phyloP scores from a whole-genome alignment of 2,329 filamentous ascomycete species.

The Ascomycota sp. region DNA sequence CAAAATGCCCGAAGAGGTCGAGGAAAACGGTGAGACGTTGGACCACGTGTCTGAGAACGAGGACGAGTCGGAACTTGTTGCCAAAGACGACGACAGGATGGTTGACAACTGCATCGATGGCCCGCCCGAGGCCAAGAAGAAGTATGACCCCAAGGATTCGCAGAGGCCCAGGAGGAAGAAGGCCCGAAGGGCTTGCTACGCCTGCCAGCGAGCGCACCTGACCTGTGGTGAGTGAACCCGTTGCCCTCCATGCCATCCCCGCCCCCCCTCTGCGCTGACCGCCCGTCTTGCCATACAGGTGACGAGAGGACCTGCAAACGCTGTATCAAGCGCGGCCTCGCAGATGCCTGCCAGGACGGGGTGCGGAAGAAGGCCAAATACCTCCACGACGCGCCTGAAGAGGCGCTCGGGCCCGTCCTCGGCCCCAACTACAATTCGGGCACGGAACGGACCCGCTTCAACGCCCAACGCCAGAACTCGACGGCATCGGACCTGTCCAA shows the following conservation, averaged over 20 bases:
- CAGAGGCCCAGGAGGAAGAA: constrained; percentile 83
- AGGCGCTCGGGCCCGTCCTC: constrained; percentile 72
- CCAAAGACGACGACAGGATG: constrained; percentile 32
- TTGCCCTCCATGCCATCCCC: neutral
- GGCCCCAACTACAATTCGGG: constrained; percentile 47
- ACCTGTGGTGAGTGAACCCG: constrained; percentile 71
- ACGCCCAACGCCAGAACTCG: constrained; percentile 26
- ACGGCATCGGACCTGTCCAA: constrained; percentile 22
- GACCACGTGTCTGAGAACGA: constrained; percentile 39
- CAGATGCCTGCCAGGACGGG: constrained; percentile 83
- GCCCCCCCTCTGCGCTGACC: constrained; percentile 7
- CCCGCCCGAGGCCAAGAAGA: constrained; percentile 38
- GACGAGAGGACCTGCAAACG: constrained; percentile 87
- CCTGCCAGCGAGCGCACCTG: constrained; percentile 89
- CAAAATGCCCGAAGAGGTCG: constrained; percentile 35
- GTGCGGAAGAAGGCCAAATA: constrained; percentile 99
- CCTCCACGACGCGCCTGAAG: constrained; percentile 82
- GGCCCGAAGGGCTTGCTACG: constrained; percentile 84
- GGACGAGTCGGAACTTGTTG: constrained; percentile 27
- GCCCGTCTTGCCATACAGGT: constrained; percentile 37
- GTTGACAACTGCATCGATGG: constrained; percentile 25
- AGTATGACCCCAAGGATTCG: constrained; percentile 72
- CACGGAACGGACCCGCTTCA: constrained; percentile 23
- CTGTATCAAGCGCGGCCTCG: constrained; percentile 83
- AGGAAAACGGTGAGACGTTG: constrained; percentile 33